Percentiles rank a stretch among this genome's conserved stretches.
Conservation (phyloP, 805 yeast genomes). For the Metschnikowia arizonensis region DNA sequence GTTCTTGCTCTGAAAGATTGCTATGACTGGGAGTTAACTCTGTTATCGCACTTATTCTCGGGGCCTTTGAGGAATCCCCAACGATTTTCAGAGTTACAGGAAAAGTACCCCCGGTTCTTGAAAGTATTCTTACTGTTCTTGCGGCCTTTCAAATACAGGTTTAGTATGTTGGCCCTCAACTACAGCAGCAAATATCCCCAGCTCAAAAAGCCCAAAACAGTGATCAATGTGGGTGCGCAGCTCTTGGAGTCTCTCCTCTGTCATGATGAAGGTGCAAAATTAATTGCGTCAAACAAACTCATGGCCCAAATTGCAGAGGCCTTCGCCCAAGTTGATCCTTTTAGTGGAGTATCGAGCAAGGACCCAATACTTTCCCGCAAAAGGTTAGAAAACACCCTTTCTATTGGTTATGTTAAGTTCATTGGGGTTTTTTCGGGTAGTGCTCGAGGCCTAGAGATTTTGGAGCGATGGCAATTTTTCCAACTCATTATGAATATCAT, state of each 20-base stretch:
- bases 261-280: constrained; percentile 61
- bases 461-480: constrained; percentile 82
- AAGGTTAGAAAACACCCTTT: constrained; percentile 58
- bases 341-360: constrained; percentile 64
- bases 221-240: constrained; percentile 70
- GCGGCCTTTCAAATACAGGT: constrained; percentile 86
- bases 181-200: constrained; percentile 11
- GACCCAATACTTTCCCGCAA: constrained; percentile 69
- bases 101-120: constrained; percentile 75
- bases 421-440: constrained; percentile 67
- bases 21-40: constrained; percentile 84
- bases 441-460: constrained; percentile 57
- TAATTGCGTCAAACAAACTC: constrained; percentile 67
- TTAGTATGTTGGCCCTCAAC: constrained; percentile 34
- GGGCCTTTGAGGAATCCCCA: constrained; percentile 77
- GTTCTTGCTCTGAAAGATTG: constrained; percentile 77
- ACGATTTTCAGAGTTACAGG: constrained; percentile 69
- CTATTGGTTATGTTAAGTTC: constrained; percentile 73
- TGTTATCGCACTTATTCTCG: constrained; percentile 63
- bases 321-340: constrained; percentile 78
- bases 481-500: constrained; percentile 73
- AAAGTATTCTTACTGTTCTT: constrained; percentile 82
- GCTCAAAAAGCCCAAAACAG: constrained; percentile 49
- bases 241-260: constrained; percentile 63
- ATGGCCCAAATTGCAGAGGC: constrained; percentile 88